phyloP scores from a whole-genome alignment of 2,329 filamentous ascomycete genomes.

The Aspergillus aculeatinus region DNA sequence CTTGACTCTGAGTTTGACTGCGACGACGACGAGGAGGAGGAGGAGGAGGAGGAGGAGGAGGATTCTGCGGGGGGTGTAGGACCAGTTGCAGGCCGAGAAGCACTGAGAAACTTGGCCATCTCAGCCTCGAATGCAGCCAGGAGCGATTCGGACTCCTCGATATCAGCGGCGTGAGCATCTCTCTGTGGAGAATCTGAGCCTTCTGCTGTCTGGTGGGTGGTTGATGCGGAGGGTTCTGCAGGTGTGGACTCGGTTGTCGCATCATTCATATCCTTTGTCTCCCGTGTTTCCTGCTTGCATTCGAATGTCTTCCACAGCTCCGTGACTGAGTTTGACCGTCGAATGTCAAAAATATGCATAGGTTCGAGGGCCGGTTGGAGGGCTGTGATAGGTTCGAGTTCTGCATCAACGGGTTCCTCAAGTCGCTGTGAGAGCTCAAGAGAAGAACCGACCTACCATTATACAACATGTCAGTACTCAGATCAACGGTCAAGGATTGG shows the following conservation, averaged over 20 bases:
- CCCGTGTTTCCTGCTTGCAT: constrained; percentile 6
- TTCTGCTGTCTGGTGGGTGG: constrained; percentile 3
- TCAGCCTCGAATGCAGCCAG: constrained; percentile 43
- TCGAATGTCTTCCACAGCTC: constrained; percentile 41
- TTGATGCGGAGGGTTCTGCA: background rate
- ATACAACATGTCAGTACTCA: constrained; percentile 15
- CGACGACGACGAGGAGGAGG: constrained; percentile 8
- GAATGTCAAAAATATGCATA: constrained; percentile 50
- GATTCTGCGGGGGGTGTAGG: constrained; percentile 12
- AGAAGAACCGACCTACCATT: constrained; percentile 45
- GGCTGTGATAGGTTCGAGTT: constrained; percentile 2
- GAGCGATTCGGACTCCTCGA: constrained; percentile 31
- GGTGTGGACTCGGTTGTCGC: background rate
- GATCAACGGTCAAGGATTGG: background rate
- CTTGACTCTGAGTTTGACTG: constrained; percentile 10
- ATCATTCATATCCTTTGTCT: constrained; percentile 3
- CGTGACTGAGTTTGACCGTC: constrained; percentile 39
- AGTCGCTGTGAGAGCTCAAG: constrained; percentile 49
- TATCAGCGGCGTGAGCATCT: constrained; percentile 13
- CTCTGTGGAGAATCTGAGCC: constrained; percentile 12
- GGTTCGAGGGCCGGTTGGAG: constrained; percentile 20
- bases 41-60: constrained; percentile 8
- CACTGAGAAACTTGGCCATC: constrained; percentile 36
- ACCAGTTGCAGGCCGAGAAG: constrained; percentile 15
- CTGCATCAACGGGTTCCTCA: constrained; percentile 38